Conservation (phyloP, 257 asterid genomes). For the Fraxinus pennsylvanica region DNA sequence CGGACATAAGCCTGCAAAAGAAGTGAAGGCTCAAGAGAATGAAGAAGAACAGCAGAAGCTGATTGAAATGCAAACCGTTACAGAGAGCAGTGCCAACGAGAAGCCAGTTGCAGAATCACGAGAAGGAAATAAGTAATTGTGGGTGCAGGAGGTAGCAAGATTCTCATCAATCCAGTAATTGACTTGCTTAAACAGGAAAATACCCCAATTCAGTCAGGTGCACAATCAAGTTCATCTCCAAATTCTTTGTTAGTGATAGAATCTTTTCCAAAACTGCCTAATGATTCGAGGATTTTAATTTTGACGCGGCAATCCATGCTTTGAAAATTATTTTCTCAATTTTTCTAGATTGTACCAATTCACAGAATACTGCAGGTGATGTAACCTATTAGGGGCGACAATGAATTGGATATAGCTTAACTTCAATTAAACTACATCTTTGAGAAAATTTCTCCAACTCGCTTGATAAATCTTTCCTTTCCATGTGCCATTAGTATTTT, state of each 20-base stretch:
- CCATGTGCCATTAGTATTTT: background rate
- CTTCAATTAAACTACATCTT: background rate
- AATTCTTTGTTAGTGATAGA: slow-evolving; percentile 12
- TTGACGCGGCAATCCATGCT: background rate
- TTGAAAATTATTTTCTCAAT: background rate
- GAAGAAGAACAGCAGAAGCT: slow-evolving; percentile 76
- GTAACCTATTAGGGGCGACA: background rate
- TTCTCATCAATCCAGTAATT: background rate
- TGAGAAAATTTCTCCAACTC: background rate
- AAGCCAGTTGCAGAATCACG: slow-evolving; percentile 35
- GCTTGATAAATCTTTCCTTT: background rate
- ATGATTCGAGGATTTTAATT: background rate
- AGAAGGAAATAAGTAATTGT: slow-evolving; percentile 51
- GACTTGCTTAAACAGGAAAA: slow-evolving; percentile 7
- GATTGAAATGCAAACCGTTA: slow-evolving; percentile 64
- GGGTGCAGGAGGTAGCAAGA: slow-evolving; percentile 20
- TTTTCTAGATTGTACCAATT: background rate
- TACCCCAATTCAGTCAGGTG: slow-evolving; percentile 8
- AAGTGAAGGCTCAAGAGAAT: slow-evolving; percentile 40
- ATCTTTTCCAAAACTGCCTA: background rate
- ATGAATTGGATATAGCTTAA: background rate
- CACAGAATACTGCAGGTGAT: background rate
- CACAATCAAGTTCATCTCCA: background rate
- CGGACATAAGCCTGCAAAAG: slow-evolving; percentile 47
- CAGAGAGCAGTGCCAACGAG: slow-evolving; percentile 37